Conservation (phyloP, 352 stramenopile genomes). For the Pythium periplocum region DNA sequence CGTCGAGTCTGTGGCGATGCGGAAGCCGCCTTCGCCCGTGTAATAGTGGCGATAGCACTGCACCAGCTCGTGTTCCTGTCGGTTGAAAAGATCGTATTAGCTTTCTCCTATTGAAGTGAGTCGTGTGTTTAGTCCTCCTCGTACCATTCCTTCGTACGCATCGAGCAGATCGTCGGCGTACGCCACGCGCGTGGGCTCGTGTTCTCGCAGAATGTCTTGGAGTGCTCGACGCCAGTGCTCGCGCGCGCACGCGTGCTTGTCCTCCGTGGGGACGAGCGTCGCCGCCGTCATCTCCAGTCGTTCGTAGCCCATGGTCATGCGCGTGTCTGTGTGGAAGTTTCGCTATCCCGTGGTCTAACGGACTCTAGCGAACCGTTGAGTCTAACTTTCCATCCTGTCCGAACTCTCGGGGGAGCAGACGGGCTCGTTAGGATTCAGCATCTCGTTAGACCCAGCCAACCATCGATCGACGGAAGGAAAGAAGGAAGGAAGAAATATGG, state of each 20-base stretch:
- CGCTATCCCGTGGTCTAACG: too few species aligned
- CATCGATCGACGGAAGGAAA: too few species aligned
- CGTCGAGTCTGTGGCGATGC: constrained; percentile 14
- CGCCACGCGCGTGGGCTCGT: constrained; percentile 40
- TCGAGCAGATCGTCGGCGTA: constrained; percentile 34
- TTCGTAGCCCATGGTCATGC: too few species aligned
- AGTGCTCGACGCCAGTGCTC: constrained; percentile 25
- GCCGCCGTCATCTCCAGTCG: too few species aligned
- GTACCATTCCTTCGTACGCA: constrained; percentile 43
- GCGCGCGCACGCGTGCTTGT: constrained; percentile 6
- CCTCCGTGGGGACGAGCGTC: neutral
- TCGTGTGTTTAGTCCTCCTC: neutral
- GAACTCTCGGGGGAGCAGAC: too few species aligned
- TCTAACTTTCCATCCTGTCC: too few species aligned
- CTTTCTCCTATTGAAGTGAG: too few species aligned
- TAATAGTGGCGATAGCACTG: constrained; percentile 69
- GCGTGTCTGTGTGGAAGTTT: too few species aligned
- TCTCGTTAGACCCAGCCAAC: too few species aligned
- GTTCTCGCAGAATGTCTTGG: constrained; percentile 30
- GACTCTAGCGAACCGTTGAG: too few species aligned
- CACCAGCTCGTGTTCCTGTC: constrained; percentile 47
- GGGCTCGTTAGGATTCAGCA: too few species aligned
- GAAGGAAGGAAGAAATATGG: too few species aligned
- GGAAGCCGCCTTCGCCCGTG: constrained; percentile 36
- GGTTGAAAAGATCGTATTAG: neutral